These are phyloP conservation scores for Verticillium longisporum DNA, from an alignment of 2,329 filamentous ascomycete species.

Conservation along the genomic window DNA sequence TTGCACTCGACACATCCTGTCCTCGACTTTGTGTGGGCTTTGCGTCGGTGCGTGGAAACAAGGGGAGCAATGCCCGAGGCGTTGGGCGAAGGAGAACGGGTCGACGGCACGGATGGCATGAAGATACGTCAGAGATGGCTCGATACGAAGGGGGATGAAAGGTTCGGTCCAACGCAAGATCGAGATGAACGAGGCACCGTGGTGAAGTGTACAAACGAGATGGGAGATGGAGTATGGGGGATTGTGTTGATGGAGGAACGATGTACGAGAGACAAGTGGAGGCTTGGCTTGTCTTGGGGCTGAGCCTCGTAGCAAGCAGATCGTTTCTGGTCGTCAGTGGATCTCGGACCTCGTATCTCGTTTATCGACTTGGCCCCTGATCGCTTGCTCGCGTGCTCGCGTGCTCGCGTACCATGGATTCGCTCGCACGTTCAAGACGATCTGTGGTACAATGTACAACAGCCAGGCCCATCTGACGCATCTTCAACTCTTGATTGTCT, in stretches of 20 bases:
- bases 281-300: no score
- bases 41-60: neutral
- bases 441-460: no score
- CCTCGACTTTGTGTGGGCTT: slow-evolving; percentile 9
- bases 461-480: no score
- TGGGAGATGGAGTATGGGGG: no score
- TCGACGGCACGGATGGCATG: no score
- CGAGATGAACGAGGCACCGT: neutral
- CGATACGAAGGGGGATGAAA: neutral
- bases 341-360: neutral
- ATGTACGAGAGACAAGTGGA: neutral
- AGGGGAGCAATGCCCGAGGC: neutral
- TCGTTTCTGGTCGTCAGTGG: no score
- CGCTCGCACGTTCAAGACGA: no score
- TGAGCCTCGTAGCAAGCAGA: no score
- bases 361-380: neutral
- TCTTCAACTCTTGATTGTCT: no score
- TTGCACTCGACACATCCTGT: slow-evolving; percentile 10
- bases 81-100: neutral
- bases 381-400: no score
- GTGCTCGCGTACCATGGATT: no score
- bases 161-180: neutral
- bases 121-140: no score
- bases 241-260: neutral
- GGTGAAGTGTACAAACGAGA: neutral